Conservation (phyloP, 495 filamentous ascomycete genomes). For the Xylaria longipes region DNA sequence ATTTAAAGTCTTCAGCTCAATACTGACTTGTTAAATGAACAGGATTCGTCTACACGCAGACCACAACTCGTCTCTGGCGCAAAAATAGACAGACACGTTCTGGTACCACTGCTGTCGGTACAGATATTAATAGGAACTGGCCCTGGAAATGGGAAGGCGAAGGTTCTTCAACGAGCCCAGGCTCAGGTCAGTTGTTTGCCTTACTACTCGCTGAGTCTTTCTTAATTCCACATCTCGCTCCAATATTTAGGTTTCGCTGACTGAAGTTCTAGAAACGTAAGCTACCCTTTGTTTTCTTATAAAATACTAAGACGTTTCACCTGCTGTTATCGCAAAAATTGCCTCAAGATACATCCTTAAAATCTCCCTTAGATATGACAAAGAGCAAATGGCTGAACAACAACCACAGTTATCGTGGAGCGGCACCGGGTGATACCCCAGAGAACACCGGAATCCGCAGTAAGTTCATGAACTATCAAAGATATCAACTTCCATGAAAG, state of each 20-base stretch:
- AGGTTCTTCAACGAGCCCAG: constrained; percentile 40
- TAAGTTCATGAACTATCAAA: constrained; percentile 18
- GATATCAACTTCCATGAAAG: not conserved
- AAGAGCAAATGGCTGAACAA: not conserved
- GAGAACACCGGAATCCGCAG: constrained; percentile 43
- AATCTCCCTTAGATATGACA: not conserved
- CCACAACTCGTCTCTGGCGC: constrained; percentile 65
- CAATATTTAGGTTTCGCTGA: constrained; percentile 18
- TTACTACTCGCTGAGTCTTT: not conserved
- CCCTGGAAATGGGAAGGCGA: constrained; percentile 43
- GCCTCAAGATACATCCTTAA: not conserved
- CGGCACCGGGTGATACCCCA: constrained; percentile 43
- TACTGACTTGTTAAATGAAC: not conserved
- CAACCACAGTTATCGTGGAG: constrained; percentile 36
- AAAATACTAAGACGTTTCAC: not conserved
- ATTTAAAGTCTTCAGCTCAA: not conserved
- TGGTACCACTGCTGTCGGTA: constrained; percentile 57
- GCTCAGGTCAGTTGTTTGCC: constrained; percentile 35
- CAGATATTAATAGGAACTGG: constrained; percentile 73
- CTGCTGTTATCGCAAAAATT: not conserved
- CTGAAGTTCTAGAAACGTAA: constrained; percentile 37
- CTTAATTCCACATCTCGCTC: not conserved
- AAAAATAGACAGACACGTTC: constrained; percentile 65
- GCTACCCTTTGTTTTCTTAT: not conserved
- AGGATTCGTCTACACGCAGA: constrained; percentile 67